Base-by-base conservation (phyloP, 371 early-diverging fungal genomes). In the Batkoa obscura region DNA sequence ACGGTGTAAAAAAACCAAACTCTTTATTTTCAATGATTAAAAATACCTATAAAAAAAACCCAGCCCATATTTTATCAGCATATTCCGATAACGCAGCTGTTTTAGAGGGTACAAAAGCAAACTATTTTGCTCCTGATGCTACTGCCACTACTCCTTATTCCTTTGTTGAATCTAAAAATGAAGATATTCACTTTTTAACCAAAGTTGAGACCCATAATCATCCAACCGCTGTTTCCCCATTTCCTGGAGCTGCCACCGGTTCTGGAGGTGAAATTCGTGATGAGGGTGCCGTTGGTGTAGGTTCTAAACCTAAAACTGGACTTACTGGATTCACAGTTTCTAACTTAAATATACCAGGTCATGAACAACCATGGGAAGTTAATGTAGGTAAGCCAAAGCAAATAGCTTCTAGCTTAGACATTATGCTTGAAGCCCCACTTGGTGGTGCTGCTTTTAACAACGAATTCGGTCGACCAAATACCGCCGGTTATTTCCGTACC, bases 131-230 rank as follows among this genome's bases (percentile, higher is more conserved):
- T 15, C 75, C 81, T 12, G 65, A 79, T 38, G n/a, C 68, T 35
- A 62, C 59, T 45, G 51, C 60, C 37, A 59, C 62, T 35, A 62
- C 59, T 37, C 59, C 68, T 4, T 66, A 77, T 56, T 56, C 59
- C 1, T 78, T 78, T 59, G 71, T 71, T 49, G 66, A 66, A 41
- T 70, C 72, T 50, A 76, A 55, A 53, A 59, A 55, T 17, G 76
- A 86, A 66, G 72, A 73, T 46, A 79, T 88, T 2, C 91, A 94
- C 66, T 83, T 86, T 58, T 78, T 96, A 31, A 82, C 80, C 59
- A 94, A 96, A 75, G 97, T 96, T 23, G 97, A 96, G 72, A 96
- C 97, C 0, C 97, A 96, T 69, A 96, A 96, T 69, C 97, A 96
- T 68, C 97, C 97, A 42, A 96, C 95, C 15, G 93, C 93, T 10